Conservation (phyloP, 2,329 filamentous ascomycete species). For the Cyclaneusma minus region DNA sequence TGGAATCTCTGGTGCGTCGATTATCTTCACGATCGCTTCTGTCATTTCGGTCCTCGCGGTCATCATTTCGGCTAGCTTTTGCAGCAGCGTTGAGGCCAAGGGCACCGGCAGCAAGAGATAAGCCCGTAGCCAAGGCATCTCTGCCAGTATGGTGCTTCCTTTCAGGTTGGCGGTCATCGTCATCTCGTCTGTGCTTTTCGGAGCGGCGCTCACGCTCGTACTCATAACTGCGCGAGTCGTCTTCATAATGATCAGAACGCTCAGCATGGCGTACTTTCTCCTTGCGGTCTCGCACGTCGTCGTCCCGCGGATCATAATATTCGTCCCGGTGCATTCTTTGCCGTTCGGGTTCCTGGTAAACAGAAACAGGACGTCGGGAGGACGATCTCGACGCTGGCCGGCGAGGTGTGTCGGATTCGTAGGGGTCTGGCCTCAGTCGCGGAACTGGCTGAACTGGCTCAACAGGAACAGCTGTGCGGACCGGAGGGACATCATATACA, state of each 20-base stretch:
- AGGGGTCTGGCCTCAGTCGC: constrained; percentile 8
- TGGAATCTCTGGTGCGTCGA: constrained; percentile 9
- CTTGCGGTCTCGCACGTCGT: constrained; percentile 10
- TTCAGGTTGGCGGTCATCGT: constrained; percentile 11
- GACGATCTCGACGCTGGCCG: too few species aligned
- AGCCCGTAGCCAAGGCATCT: constrained; percentile 15
- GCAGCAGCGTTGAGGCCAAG: constrained; percentile 14
- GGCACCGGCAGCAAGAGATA: constrained; percentile 18
- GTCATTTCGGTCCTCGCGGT: constrained; percentile 2
- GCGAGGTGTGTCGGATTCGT: constrained; percentile 22
- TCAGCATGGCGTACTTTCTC: constrained; percentile 10
- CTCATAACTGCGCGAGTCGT: constrained; percentile 1
- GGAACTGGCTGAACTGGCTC: constrained; percentile 12
- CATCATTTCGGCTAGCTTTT: constrained; percentile 10
- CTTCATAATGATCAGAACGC: constrained; percentile 10
- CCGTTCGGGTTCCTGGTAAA: constrained; percentile 14
- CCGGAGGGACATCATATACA: constrained; percentile 29
- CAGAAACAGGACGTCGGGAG: constrained; percentile 12
- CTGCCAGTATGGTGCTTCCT: constrained; percentile 9
- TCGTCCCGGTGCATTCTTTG: constrained; percentile 12
- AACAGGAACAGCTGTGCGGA: constrained; percentile 28
- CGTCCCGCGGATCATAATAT: constrained; percentile 16
- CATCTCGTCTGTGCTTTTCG: constrained; percentile 3
- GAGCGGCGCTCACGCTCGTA: constrained; percentile 2
- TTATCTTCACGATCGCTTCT: constrained; percentile 13